These are phyloP conservation scores for Penicillium aurantiogriseum DNA, from an alignment of 2,329 filamentous ascomycete species.

Conservation along the genomic window DNA sequence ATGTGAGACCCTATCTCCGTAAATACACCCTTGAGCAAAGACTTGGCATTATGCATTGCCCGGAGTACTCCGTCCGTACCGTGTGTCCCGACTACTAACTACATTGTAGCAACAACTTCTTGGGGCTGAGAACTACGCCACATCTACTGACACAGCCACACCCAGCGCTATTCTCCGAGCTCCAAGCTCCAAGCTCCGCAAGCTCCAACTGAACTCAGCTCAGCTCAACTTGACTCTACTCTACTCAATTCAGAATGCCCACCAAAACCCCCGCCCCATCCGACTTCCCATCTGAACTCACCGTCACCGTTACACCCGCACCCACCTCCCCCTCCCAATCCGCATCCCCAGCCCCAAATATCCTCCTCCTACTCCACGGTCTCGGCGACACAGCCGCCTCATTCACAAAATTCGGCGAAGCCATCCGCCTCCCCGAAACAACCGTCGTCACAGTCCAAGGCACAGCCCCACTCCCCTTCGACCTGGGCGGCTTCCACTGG, in stretches of 20 bases:
- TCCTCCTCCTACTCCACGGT: slow-evolving; percentile 80
- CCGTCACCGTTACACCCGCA: slow-evolving; percentile 40
- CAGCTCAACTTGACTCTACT: background rate
- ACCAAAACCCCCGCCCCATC: slow-evolving; percentile 40
- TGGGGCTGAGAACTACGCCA: background rate
- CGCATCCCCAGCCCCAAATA: slow-evolving; percentile 60
- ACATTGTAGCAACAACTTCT: background rate
- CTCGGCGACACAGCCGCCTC: slow-evolving; percentile 71
- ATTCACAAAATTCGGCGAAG: slow-evolving; percentile 67
- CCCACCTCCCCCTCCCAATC: slow-evolving; percentile 39
- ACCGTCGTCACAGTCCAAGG: slow-evolving; percentile 72
- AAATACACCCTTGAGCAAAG: background rate
- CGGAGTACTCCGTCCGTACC: background rate
- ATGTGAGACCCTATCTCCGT: background rate
- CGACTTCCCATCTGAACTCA: slow-evolving; percentile 49
- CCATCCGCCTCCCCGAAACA: slow-evolving; percentile 73
- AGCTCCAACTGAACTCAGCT: background rate
- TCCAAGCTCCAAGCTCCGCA: background rate
- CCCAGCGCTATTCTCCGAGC: background rate
- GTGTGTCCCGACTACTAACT: too few species aligned
- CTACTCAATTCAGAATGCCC: slow-evolving; percentile 25
- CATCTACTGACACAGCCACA: background rate
- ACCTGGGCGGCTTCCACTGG: slow-evolving; percentile 68
- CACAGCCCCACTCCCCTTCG: slow-evolving; percentile 65
- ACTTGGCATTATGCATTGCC: background rate